Percentiles rank a stretch among this genome's conserved stretches.
phyloP scores from a whole-genome alignment of 1,139 yeast genomes.

The Taphrina confusa region DNA sequence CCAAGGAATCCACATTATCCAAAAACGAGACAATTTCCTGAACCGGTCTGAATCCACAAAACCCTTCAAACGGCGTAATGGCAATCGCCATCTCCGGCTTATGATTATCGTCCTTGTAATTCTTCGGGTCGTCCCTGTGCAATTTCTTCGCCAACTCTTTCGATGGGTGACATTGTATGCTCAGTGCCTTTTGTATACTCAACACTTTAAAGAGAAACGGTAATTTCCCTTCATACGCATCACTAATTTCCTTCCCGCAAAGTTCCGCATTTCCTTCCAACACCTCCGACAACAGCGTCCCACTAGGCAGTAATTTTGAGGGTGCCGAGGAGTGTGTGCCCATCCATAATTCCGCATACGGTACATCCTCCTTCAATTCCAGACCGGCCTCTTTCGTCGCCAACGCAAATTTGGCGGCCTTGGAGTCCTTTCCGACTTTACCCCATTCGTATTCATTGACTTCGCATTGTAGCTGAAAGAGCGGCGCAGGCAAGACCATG shows the following conservation, averaged over 20 bases:
- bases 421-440: conserved; percentile 25
- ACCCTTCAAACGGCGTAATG: conserved; percentile 91
- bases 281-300: conserved; percentile 63
- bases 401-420: conserved; percentile 31
- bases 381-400: conserved; percentile 20
- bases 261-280: conserved; percentile 62
- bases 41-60: conserved; percentile 96
- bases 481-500: conserved; percentile 33
- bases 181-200: conserved; percentile 85
- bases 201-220: conserved; percentile 94
- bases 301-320: conserved; percentile 60
- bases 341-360: conserved; percentile 72
- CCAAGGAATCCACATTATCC: conserved; percentile 71
- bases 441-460: conserved; percentile 35
- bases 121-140: conserved; percentile 79
- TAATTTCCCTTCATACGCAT: conserved; percentile 52
- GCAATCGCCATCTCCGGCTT: conserved; percentile 99
- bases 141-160: conserved; percentile 74
- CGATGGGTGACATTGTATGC: conserved; percentile 98
- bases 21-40: conserved; percentile 70
- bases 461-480: conserved; percentile 33
- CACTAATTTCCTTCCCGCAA: conserved; percentile 58
- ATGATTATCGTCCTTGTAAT: conserved; percentile 97
- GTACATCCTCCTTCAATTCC: conserved; percentile 16
- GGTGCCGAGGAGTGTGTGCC: conserved; percentile 97